Evolutionary conservation across 1,139 yeast species (phyloP).

Genomic region (Yamadazyma jaroonii): DNA sequence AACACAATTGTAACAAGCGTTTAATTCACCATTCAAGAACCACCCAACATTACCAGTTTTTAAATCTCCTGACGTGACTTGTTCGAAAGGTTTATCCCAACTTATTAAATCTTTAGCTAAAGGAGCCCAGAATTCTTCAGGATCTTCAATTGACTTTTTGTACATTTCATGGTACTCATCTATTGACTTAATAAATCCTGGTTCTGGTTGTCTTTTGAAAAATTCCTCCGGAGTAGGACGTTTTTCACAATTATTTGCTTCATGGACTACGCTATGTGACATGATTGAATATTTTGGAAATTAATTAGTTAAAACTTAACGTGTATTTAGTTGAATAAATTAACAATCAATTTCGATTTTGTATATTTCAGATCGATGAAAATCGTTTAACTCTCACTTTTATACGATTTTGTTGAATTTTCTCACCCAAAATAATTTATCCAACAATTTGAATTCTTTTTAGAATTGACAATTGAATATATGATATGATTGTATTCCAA

Average conservation of each 20-base stretch:
- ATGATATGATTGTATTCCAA: no score
- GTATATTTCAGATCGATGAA: neutral
- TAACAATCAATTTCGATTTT: neutral
- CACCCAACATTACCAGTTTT: constrained; percentile 82
- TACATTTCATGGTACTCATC: constrained; percentile 77
- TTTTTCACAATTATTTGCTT: constrained; percentile 66
- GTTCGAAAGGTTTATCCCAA: constrained; percentile 83
- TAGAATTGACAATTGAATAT: no score
- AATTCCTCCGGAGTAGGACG: constrained; percentile 75
- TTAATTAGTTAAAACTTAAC: no score
- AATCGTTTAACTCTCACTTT: constrained; percentile 1
- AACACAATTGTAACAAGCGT: constrained; percentile 93
- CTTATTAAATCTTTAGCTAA: constrained; percentile 73
- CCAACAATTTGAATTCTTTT: constrained; percentile 2
- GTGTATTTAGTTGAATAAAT: neutral
- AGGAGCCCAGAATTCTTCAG: constrained; percentile 81
- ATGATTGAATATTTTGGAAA: neutral
- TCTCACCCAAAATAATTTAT: constrained; percentile 6
- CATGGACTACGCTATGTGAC: constrained; percentile 62
- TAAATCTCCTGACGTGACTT: constrained; percentile 72
- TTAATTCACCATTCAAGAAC: constrained; percentile 91
- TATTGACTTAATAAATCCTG: constrained; percentile 46
- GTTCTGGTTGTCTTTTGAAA: constrained; percentile 66
- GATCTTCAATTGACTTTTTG: constrained; percentile 73
- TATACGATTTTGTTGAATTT: constrained; percentile 4